phyloP scores from a whole-genome alignment of 1,139 yeast species.

The Blastobotrys buckinghamii region DNA sequence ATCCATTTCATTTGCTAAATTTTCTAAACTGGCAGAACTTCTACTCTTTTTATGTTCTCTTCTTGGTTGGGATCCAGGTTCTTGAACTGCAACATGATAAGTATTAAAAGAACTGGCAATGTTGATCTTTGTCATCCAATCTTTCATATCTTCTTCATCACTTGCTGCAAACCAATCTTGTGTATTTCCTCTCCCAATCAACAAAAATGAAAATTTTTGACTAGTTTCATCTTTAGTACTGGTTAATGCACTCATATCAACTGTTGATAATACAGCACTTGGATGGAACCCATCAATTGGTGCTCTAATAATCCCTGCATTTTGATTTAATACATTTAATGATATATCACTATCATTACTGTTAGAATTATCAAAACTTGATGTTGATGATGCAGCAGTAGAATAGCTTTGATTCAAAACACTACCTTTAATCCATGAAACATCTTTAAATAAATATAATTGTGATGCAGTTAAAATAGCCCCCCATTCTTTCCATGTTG shows the following conservation, averaged over 20 bases:
- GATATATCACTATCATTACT: slow-evolving; percentile 4
- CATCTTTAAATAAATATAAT: slow-evolving; percentile 38
- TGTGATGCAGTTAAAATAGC: slow-evolving; percentile 38
- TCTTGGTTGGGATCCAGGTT: slow-evolving; percentile 4
- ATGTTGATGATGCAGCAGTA: background rate
- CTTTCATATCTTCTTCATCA: slow-evolving; percentile 37
- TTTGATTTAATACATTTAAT: slow-evolving; percentile 8
- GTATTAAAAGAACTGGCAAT: slow-evolving; percentile 48
- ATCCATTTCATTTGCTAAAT: background rate
- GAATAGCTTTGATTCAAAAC: slow-evolving; percentile 9
- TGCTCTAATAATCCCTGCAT: slow-evolving; percentile 26
- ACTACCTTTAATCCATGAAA: slow-evolving; percentile 33
- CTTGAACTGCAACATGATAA: slow-evolving; percentile 32
- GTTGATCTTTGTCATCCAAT: slow-evolving; percentile 55
- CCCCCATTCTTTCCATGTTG: slow-evolving; percentile 39
- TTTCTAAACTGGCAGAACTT: background rate
- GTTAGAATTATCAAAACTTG: background rate
- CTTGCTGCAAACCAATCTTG: slow-evolving; percentile 35
- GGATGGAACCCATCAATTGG: slow-evolving; percentile 38
- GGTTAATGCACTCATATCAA: slow-evolving; percentile 35
- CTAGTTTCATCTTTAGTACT: slow-evolving; percentile 13
- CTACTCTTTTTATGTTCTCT: background rate
- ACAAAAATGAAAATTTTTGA: slow-evolving; percentile 24
- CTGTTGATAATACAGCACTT: slow-evolving; percentile 32
- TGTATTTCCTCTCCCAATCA: slow-evolving; percentile 32